Percentiles rank a stretch among this genome's conserved stretches.
These are phyloP conservation scores for Tympanopsis confertula DNA, from an alignment of 2,329 filamentous ascomycete genomes.

Conservation along the genomic window DNA sequence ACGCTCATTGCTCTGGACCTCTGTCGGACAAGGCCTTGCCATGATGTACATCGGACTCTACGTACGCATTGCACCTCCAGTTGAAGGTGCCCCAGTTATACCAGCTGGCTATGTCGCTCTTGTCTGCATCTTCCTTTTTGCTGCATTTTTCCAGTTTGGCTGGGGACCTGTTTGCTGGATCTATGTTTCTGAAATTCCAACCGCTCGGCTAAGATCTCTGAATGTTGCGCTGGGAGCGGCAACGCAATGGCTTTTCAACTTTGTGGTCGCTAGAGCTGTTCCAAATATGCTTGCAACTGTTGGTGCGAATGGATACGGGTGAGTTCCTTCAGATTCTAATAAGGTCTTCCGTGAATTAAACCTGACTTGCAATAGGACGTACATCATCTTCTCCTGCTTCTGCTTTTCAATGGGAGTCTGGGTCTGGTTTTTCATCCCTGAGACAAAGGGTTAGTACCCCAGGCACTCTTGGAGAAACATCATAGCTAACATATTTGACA, in stretches of 20 bases:
- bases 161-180: conserved; percentile 58
- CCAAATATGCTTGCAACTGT: conserved; percentile 48
- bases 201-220: conserved; percentile 30
- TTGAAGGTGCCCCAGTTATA: conserved; percentile 34
- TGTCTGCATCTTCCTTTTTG: conserved; percentile 58
- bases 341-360: conserved; percentile 4
- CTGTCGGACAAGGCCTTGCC: conserved; percentile 42
- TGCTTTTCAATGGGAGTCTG: conserved; percentile 50
- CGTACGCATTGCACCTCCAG: conserved; percentile 43
- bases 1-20: conserved; percentile 42
- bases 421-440: conserved; percentile 43
- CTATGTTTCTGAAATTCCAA: conserved; percentile 54
- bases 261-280: conserved; percentile 50
- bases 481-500: conserved; percentile 40
- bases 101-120: conserved; percentile 54
- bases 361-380: conserved; percentile 23
- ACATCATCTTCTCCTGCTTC: conserved; percentile 52
- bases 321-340: neutral
- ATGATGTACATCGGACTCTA: conserved; percentile 61
- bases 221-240: conserved; percentile 51
- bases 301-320: conserved; percentile 23
- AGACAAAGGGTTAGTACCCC: conserved; percentile 17
- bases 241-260: conserved; percentile 55
- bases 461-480: neutral
- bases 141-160: conserved; percentile 52